Conservation (phyloP, 768 basidiomycete genomes). For the Auricularia heimuer region DNA sequence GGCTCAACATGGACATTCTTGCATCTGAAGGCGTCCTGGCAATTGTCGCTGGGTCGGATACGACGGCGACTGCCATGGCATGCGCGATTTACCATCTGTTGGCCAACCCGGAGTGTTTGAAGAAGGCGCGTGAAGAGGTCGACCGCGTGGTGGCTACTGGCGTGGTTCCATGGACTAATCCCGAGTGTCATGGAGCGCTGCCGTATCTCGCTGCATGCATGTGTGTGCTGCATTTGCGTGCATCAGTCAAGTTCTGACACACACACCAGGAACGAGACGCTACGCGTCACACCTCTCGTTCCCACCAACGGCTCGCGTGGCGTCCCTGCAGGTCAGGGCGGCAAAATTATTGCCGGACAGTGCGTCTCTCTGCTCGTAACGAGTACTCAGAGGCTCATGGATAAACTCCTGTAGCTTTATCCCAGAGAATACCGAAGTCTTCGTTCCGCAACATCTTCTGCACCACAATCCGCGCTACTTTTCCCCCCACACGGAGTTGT, state of each 20-base stretch:
- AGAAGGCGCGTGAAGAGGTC: conserved; percentile 5
- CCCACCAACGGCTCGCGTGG: conserved; percentile 38
- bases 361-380: conserved; percentile 15
- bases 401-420: conserved; percentile 24
- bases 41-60: not conserved
- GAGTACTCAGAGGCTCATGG: no score
- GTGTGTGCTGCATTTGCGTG: not conserved
- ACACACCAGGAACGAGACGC: conserved; percentile 34
- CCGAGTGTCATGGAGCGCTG: not conserved
- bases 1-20: not conserved
- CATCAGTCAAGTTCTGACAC: not conserved
- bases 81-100: conserved; percentile 13
- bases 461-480: conserved; percentile 40
- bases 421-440: conserved; percentile 35
- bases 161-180: not conserved
- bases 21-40: not conserved
- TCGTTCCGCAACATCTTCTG: conserved; percentile 33
- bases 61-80: conserved; percentile 24
- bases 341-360: conserved; percentile 31
- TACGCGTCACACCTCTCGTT: conserved; percentile 41
- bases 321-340: conserved; percentile 25
- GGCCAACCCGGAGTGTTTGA: conserved; percentile 6
- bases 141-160: conserved; percentile 4
- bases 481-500: conserved; percentile 33
- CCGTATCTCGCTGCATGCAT: conserved; percentile 8